Conservation (phyloP, 2,329 filamentous ascomycete genomes). For the Cladosporium sphaerospermum region DNA sequence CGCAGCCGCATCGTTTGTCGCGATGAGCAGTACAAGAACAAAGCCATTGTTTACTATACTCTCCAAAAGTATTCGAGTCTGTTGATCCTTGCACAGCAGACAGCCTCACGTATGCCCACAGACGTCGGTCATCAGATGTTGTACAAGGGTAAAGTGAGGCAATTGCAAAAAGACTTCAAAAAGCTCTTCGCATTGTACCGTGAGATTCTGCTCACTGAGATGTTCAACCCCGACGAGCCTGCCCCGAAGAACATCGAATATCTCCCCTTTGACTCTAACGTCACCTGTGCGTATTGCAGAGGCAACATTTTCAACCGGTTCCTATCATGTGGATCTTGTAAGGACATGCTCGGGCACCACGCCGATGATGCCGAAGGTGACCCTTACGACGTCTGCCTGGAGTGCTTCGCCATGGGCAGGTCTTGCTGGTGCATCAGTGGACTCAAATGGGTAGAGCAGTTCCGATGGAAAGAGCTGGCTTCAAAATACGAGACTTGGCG, state of each 20-base stretch:
- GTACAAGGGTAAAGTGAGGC: slow-evolving; percentile 51
- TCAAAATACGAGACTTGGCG: slow-evolving; percentile 80
- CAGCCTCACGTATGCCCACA: slow-evolving; percentile 34
- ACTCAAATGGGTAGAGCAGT: slow-evolving; percentile 88
- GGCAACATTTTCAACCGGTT: slow-evolving; percentile 98
- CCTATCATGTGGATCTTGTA: slow-evolving; percentile 81
- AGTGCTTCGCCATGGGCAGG: slow-evolving; percentile 95
- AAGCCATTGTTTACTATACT: slow-evolving; percentile 87
- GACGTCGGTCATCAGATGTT: slow-evolving; percentile 24
- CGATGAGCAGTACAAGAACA: slow-evolving; percentile 98
- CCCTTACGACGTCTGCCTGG: slow-evolving; percentile 95
- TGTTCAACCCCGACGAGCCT: slow-evolving; percentile 60
- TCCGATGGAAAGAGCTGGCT: slow-evolving; percentile 72
- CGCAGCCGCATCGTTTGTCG: slow-evolving; percentile 87
- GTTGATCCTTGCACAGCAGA: slow-evolving; percentile 52
- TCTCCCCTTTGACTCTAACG: slow-evolving; percentile 77
- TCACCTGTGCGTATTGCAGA: slow-evolving; percentile 92
- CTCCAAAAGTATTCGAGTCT: slow-evolving; percentile 67
- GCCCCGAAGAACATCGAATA: slow-evolving; percentile 63
- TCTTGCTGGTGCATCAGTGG: slow-evolving; percentile 85
- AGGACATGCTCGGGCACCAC: slow-evolving; percentile 58
- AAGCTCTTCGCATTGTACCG: slow-evolving; percentile 72
- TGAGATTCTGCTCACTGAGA: slow-evolving; percentile 74
- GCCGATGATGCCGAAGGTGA: slow-evolving; percentile 57
- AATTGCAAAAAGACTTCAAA: slow-evolving; percentile 78